phyloP scores from a whole-genome alignment of 2,329 filamentous ascomycete species.

The Alternaria consortialis region DNA sequence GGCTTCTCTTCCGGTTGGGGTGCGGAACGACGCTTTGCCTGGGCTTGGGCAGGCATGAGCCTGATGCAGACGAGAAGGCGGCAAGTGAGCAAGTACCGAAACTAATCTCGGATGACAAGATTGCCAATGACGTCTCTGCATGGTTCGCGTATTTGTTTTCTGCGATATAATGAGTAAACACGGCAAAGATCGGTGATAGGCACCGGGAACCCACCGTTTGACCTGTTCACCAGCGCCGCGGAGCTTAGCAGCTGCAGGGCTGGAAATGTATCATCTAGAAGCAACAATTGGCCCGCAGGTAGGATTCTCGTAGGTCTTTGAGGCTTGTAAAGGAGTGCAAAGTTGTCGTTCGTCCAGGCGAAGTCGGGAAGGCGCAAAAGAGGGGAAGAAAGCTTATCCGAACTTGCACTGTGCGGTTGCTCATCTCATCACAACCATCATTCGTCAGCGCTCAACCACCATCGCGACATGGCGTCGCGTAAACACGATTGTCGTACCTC shows the following conservation, averaged over 20 bases:
- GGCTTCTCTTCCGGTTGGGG: conserved; percentile 31
- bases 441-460: conserved; percentile 13
- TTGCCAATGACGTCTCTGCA: conserved; percentile 7
- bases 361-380: conserved; percentile 9
- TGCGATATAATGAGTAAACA: conserved; percentile 6
- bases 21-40: conserved; percentile 37
- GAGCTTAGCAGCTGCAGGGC: conserved; percentile 4
- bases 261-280: background rate
- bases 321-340: conserved; percentile 7
- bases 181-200: conserved; percentile 4
- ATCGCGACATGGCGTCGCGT: conserved; percentile 21
- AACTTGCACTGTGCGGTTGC: conserved; percentile 5
- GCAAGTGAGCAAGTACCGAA: conserved; percentile 3
- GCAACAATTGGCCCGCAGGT: background rate
- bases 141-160: conserved; percentile 6
- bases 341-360: conserved; percentile 4
- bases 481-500: background rate
- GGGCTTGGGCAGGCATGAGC: conserved; percentile 40
- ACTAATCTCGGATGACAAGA: conserved; percentile 6
- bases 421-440: background rate
- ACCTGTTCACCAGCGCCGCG: conserved; percentile 7
- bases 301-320: background rate
- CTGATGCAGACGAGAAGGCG: conserved; percentile 1
- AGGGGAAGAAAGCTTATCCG: conserved; percentile 24
- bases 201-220: conserved; percentile 7